Conservation (phyloP, 2,329 filamentous ascomycete genomes). For the Cladosporium sp. region DNA sequence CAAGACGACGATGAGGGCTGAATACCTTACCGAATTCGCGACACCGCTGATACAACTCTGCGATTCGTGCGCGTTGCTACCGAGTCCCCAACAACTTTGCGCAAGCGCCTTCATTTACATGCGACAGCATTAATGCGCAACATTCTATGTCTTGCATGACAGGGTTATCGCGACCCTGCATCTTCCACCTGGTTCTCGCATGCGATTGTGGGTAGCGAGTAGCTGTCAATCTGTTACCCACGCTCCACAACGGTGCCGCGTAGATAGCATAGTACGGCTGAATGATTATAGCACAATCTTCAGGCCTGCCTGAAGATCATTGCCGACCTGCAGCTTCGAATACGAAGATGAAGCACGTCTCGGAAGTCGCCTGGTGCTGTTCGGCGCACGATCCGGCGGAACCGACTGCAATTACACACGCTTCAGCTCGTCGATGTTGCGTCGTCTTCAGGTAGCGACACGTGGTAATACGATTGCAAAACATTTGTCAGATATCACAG, state of each 20-base stretch:
- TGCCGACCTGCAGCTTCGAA: background rate
- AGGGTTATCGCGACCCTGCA: background rate
- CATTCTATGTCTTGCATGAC: slow-evolving; percentile 5
- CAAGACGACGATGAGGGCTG: slow-evolving; percentile 24
- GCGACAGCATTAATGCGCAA: background rate
- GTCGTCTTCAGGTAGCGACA: too few relatives aligned
- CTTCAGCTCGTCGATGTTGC: background rate
- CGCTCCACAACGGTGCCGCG: background rate
- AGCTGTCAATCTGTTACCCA: background rate
- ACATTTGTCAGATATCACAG: too few relatives aligned
- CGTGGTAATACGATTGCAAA: too few relatives aligned
- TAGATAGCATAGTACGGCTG: background rate
- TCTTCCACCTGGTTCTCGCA: background rate
- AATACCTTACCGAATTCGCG: background rate
- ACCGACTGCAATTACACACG: background rate
- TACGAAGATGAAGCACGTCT: background rate
- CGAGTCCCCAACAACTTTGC: background rate
- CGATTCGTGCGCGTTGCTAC: background rate
- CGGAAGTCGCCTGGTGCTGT: background rate
- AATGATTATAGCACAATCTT: background rate
- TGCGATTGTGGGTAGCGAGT: background rate
- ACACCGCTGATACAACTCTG: background rate
- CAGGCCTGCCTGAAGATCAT: background rate
- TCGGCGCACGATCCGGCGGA: background rate
- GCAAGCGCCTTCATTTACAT: background rate